Evolutionary conservation across 2,329 filamentous ascomycete genomes (phyloP), one percentile per base, ranked within the genome.

Genomic region (Ustulina deusta): DNA sequence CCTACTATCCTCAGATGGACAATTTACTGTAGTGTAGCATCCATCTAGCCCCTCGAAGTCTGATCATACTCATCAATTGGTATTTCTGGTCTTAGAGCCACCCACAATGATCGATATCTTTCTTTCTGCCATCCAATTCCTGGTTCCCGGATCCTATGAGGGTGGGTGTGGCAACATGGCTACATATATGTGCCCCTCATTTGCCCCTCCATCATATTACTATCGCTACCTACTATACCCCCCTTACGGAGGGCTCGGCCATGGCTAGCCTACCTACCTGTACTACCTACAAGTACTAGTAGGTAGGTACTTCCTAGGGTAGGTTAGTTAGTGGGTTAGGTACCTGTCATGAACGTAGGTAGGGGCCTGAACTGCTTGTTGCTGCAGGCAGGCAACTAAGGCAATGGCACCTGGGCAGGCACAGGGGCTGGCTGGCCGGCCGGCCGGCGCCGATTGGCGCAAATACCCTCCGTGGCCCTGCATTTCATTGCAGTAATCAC

Each of bases 381-480:
- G 38, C 29, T 15, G 51, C 22, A 36, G 13, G 29, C 7, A 54
- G 62, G 55, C 55, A 57, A 3, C n/a, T 20, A 44, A 34, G n/a
- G n/a, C 40, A 38, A 13, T 42, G 38, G 10, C 20, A 48, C n/a
- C 32, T 38, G 20, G 25, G 29, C 36, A 63, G 49, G 27, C 13
- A 46, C 29, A 52, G 11, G 48, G 63, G 42, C 11, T 52, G 27
- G 25, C 36, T 44, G 61, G 51, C 64, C 61, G 57, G 51, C 64
- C 61, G 57, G 67, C 60, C 15, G 42, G 25, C 55, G 46, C 64
- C 67, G 64, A 67, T 67, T 67, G 61, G 64, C 29, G 49, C 40
- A 49, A 32, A 22, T 11, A 22, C 11, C 42, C 36, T 42, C 25
- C 38, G 46, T 40, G 36, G 27, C 34, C 29, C 52, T 54, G 29